A percentile compares a stretch with the other conserved stretches of the same genome.
Evolutionary conservation across 1,284 basidiomycete genomes (phyloP).

Genomic region (Tetrapyrgos nigripes): DNA sequence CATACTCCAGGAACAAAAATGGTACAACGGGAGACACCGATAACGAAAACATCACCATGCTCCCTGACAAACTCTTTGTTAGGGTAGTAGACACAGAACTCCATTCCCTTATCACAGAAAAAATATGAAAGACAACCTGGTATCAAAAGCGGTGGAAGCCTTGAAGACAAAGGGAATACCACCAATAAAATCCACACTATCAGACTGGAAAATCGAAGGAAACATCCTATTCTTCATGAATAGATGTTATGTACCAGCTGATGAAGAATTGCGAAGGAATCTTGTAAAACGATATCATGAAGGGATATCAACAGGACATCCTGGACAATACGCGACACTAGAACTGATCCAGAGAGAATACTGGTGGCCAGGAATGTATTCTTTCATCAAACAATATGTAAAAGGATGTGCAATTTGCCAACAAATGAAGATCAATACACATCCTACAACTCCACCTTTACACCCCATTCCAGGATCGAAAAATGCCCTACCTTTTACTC

Average conservation of each 20-base stretch:
- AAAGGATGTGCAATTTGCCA: too few species aligned
- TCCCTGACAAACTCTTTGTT: constrained; percentile 21
- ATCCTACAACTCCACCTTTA: too few species aligned
- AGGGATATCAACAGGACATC: background rate
- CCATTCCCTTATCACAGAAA: background rate
- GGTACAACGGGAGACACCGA: too few species aligned
- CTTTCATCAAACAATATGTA: too few species aligned
- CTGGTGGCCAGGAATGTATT: too few species aligned
- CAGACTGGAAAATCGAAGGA: too few species aligned
- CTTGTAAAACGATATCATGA: background rate
- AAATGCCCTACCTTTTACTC: too few species aligned
- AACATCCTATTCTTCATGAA: background rate
- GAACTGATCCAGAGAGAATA: too few species aligned
- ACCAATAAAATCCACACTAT: background rate
- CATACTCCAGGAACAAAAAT: constrained; percentile 1
- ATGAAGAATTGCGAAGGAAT: background rate
- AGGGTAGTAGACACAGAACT: constrained; percentile 15
- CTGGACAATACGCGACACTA: too few species aligned
- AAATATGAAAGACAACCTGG: background rate
- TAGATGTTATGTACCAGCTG: background rate
- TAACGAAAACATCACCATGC: constrained; percentile 20
- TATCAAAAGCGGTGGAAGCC: background rate
- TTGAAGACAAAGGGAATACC: background rate
- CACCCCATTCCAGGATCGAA: too few species aligned
- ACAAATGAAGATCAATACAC: too few species aligned